Conservation (phyloP, 371 early-diverging fungal species). For the Nematocida homosporus region DNA sequence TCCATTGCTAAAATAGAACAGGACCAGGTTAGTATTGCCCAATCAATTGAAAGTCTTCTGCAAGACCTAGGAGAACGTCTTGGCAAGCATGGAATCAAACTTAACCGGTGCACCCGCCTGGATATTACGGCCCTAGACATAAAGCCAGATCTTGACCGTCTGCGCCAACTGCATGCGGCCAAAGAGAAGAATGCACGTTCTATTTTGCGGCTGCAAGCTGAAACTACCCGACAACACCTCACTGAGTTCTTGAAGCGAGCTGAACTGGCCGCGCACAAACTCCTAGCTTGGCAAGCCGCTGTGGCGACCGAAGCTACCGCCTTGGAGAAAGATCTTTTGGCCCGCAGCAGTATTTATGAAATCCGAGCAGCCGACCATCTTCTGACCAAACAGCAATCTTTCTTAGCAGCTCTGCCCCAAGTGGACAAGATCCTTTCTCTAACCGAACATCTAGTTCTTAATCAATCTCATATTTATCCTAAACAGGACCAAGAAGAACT, state of each 20-base stretch:
- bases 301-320: neutral
- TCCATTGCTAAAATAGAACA: neutral
- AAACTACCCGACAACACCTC: neutral
- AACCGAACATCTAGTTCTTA: neutral
- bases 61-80: neutral
- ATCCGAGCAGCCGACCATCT: neutral
- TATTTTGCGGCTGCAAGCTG: neutral
- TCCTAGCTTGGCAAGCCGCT: neutral
- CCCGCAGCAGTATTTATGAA: neutral
- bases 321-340: neutral
- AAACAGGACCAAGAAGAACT: neutral
- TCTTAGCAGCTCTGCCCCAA: neutral
- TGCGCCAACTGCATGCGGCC: neutral
- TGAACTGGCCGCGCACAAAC: neutral
- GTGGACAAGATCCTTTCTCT: neutral
- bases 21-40: neutral
- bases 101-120: neutral
- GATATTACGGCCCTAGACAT: neutral
- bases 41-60: neutral
- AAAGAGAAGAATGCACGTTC: neutral
- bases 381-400: neutral
- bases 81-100: neutral
- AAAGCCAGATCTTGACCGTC: neutral
- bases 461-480: neutral
- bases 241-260: neutral